phyloP scores from a whole-genome alignment of 2,329 filamentous ascomycete species.

The Fusarium aywerte region DNA sequence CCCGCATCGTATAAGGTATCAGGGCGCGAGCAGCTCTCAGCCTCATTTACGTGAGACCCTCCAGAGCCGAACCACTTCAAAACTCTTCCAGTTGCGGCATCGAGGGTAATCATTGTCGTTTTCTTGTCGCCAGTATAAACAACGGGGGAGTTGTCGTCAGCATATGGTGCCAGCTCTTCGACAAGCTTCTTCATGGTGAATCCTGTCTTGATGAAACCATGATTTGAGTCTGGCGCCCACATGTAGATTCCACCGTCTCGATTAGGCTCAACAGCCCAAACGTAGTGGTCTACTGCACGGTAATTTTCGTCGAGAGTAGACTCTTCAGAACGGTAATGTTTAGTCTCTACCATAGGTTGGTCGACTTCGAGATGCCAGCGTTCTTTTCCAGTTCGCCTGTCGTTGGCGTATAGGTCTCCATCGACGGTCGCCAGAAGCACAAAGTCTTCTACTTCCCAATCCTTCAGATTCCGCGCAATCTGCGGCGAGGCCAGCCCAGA shows the following conservation, averaged over 20 bases:
- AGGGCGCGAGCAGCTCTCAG: conserved; percentile 79
- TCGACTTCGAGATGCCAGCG: conserved; percentile 88
- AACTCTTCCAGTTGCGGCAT: conserved; percentile 84
- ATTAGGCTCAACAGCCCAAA: conserved; percentile 95
- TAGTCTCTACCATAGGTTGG: conserved; percentile 89
- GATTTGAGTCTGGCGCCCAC: conserved; percentile 73
- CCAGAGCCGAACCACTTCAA: conserved; percentile 85
- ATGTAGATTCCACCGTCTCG: conserved; percentile 88
- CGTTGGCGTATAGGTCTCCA: conserved; percentile 91
- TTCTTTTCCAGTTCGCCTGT: conserved; percentile 84
- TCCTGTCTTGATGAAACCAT: conserved; percentile 72
- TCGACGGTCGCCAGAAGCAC: conserved; percentile 99
- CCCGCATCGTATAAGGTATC: conserved; percentile 73
- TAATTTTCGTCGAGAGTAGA: conserved; percentile 69
- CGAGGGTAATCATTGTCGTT: conserved; percentile 87
- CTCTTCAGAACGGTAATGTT: conserved; percentile 78
- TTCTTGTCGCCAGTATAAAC: conserved; percentile 93
- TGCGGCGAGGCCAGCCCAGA: conserved; percentile 83
- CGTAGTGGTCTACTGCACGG: conserved; percentile 80
- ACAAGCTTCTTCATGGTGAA: conserved; percentile 87
- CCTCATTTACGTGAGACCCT: conserved; percentile 73
- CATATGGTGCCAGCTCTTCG: conserved; percentile 83
- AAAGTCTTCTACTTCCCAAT: conserved; percentile 99
- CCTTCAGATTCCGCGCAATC: conserved; percentile 95
- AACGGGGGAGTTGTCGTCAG: conserved; percentile 77